These are phyloP conservation scores for Themeda triandra DNA, from an alignment of 176 grass and related monocot species.

Conservation along the genomic window DNA sequence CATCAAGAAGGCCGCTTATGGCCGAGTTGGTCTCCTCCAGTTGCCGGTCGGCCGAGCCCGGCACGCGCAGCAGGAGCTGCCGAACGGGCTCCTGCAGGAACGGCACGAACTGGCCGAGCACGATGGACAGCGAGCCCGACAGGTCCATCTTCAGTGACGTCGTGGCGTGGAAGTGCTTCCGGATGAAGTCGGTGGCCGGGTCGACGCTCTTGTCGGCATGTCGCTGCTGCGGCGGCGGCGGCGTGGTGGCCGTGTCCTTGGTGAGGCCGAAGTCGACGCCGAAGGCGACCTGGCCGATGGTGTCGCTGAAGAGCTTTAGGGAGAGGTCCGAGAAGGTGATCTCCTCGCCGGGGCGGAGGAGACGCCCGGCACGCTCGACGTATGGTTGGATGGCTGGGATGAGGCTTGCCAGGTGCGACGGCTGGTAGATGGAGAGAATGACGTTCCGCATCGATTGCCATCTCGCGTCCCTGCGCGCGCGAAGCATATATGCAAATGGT, in stretches of 20 bases:
- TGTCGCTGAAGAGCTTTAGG: constrained; percentile 10
- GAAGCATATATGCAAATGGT: no score
- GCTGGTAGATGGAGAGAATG: constrained; percentile 59
- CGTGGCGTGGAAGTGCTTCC: constrained; percentile 44
- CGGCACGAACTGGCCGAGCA: constrained; percentile 41
- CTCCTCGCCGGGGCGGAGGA: constrained; percentile 18
- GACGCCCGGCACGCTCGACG: not conserved
- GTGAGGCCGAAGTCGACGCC: constrained; percentile 33
- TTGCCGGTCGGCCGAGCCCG: constrained; percentile 29
- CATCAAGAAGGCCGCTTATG: no score
- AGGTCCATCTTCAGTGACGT: constrained; percentile 40
- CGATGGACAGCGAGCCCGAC: constrained; percentile 55
- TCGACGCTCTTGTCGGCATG: not conserved
- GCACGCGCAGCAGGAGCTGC: constrained; percentile 29
- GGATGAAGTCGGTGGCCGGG: constrained; percentile 17
- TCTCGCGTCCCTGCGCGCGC: constrained; percentile 48
- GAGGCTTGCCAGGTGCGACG: constrained; percentile 52
- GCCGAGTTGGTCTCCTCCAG: no score
- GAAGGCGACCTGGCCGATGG: constrained; percentile 26
- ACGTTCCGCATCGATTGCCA: constrained; percentile 55
- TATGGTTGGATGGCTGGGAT: constrained; percentile 46
- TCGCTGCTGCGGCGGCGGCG: not conserved
- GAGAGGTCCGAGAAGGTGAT: constrained; percentile 25
- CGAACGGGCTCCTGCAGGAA: constrained; percentile 45
- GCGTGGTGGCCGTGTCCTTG: not conserved